A percentile compares a stretch with the other conserved stretches of the same genome.
Conservation (phyloP, 2,329 filamentous ascomycete genomes). For the Colletotrichum caudatum region DNA sequence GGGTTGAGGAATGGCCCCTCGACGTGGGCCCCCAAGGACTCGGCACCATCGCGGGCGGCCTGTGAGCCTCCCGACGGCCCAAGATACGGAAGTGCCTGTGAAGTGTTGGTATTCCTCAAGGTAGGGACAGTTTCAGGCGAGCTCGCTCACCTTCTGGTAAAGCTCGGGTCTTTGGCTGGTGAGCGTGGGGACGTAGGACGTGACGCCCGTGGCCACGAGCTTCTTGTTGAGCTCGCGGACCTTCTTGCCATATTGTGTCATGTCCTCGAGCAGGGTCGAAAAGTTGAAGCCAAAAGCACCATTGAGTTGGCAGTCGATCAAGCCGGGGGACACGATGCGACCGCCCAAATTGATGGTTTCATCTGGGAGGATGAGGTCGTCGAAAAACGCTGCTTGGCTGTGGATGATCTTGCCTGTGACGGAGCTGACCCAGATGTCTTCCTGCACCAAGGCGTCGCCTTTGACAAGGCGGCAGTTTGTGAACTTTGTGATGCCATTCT, state of each 20-base stretch:
- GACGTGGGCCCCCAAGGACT: constrained; percentile 90
- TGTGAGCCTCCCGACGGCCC: constrained; percentile 75
- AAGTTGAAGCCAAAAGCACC: constrained; percentile 95
- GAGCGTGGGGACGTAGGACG: constrained; percentile 87
- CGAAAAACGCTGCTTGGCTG: constrained; percentile 76
- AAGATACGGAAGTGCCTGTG: constrained; percentile 77
- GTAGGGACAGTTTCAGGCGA: no score
- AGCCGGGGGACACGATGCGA: constrained; percentile 84
- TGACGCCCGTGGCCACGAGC: constrained; percentile 84
- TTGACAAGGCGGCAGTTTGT: constrained; percentile 87
- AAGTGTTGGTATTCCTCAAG: constrained; percentile 18
- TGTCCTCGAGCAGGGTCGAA: constrained; percentile 78
- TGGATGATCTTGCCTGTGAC: constrained; percentile 83
- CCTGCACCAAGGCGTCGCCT: constrained; percentile 73
- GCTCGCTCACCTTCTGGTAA: constrained; percentile 75
- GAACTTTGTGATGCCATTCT: constrained; percentile 80
- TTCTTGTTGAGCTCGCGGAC: constrained; percentile 77
- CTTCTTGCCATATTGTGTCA: constrained; percentile 77
- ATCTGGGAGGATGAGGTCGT: constrained; percentile 76
- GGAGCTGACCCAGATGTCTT: constrained; percentile 92
- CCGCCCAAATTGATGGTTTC: constrained; percentile 82
- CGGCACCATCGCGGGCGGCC: constrained; percentile 76
- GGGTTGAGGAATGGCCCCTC: constrained; percentile 91
- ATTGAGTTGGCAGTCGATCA: constrained; percentile 94
- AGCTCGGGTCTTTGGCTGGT: constrained; percentile 84